Evolutionary conservation across 257 asterid genomes (phyloP).

Genomic region (Primulina eburnea): DNA sequence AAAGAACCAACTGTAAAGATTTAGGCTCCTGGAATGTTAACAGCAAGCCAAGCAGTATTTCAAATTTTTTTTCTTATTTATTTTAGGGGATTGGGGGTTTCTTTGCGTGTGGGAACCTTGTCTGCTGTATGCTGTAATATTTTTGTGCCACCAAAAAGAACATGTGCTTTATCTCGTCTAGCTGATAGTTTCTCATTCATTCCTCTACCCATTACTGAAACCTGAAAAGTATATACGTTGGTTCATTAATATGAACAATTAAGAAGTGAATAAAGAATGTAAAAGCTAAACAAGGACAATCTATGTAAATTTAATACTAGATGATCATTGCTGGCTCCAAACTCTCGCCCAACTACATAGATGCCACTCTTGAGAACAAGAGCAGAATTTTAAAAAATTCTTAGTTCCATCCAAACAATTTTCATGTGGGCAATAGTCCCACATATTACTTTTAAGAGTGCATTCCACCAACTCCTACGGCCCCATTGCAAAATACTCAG

Average conservation of each 20-base stretch:
- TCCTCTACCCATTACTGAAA: slow-evolving; percentile 76
- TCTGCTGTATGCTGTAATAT: slow-evolving; percentile 92
- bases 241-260: slow-evolving; percentile 22
- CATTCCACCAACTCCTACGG: neutral
- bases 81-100: neutral
- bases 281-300: slow-evolving; percentile 14
- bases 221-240: slow-evolving; percentile 44
- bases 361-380: neutral
- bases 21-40: slow-evolving; percentile 4
- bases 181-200: slow-evolving; percentile 71
- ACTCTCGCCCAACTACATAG: neutral
- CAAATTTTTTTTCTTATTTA: too few species aligned
- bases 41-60: neutral
- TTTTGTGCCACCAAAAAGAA: slow-evolving; percentile 98
- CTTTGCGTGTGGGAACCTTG: slow-evolving; percentile 52
- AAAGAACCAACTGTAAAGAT: slow-evolving; percentile 6
- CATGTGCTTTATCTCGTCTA: slow-evolving; percentile 82
- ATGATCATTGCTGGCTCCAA: neutral
- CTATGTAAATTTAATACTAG: neutral
- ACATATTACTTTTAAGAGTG: neutral
- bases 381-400: neutral
- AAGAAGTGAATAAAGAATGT: slow-evolving; percentile 18
- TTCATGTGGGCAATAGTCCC: neutral
- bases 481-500: neutral
- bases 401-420: neutral